Evolutionary conservation across 2,329 filamentous ascomycete species (phyloP).

Genomic region (Fusarium sp.): DNA sequence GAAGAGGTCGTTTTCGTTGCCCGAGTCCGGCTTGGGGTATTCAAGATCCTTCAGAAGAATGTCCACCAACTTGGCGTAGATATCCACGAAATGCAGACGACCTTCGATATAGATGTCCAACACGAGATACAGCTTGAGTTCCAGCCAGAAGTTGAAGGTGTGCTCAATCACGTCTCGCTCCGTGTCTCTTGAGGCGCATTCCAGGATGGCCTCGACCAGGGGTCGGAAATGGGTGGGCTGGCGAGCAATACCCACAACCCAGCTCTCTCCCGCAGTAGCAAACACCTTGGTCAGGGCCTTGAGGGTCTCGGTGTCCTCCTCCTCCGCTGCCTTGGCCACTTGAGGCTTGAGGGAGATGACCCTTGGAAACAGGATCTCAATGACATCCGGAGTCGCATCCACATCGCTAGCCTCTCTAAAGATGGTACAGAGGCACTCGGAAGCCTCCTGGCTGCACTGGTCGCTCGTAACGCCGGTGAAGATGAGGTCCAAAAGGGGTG

Average conservation of each 20-base stretch:
- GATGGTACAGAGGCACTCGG: slow-evolving; percentile 92
- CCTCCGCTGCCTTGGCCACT: slow-evolving; percentile 78
- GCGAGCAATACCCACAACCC: slow-evolving; percentile 91
- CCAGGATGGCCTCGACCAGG: slow-evolving; percentile 90
- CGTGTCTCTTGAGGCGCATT: slow-evolving; percentile 87
- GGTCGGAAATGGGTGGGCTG: slow-evolving; percentile 84
- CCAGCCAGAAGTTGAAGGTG: slow-evolving; percentile 98
- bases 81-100: slow-evolving; percentile 78
- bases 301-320: slow-evolving; percentile 87
- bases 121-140: slow-evolving; percentile 95
- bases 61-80: slow-evolving; percentile 92
- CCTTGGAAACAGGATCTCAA: slow-evolving; percentile 84
- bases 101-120: slow-evolving; percentile 90
- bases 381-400: slow-evolving; percentile 86
- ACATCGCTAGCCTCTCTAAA: slow-evolving; percentile 94
- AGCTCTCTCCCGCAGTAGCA: slow-evolving; percentile 91
- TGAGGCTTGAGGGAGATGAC: slow-evolving; percentile 82
- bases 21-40: slow-evolving; percentile 81
- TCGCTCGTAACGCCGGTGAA: slow-evolving; percentile 82
- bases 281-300: slow-evolving; percentile 92
- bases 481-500: slow-evolving; percentile 84
- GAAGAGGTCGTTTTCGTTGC: slow-evolving; percentile 85
- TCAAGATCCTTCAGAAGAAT: slow-evolving; percentile 92
- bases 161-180: slow-evolving; percentile 92
- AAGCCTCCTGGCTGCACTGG: slow-evolving; percentile 84